phyloP scores from a whole-genome alignment of 129 eudicot genomes.

The Flaveria robusta region DNA sequence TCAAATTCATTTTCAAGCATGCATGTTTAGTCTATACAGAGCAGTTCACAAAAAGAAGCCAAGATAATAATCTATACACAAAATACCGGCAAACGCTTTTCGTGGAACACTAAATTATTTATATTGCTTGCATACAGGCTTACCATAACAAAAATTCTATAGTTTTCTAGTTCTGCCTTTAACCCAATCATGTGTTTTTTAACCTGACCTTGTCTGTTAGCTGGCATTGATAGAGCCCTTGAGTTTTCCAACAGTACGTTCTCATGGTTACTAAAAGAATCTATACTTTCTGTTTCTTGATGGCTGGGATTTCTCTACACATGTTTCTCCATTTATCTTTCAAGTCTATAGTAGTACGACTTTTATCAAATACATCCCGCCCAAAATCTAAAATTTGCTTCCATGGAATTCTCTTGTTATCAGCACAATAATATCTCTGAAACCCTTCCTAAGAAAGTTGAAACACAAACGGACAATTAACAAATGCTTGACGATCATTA shows the following conservation, averaged over 20 bases:
- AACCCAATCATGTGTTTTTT: no score
- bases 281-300: constrained; percentile 29
- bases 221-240: no score
- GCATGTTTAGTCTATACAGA: not conserved
- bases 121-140: not conserved
- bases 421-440: constrained; percentile 24
- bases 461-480: constrained; percentile 10
- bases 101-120: not conserved
- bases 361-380: constrained; percentile 43
- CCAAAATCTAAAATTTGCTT: constrained; percentile 67
- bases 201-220: no score
- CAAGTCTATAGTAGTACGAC: constrained; percentile 60
- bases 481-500: not conserved
- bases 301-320: constrained; percentile 46
- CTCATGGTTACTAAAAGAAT: not conserved
- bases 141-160: not conserved
- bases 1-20: not conserved
- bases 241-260: no score
- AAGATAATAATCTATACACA: not conserved
- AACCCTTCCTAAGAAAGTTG: constrained; percentile 61
- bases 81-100: not conserved
- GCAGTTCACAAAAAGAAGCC: not conserved
- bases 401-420: constrained; percentile 61
- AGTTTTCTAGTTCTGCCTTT: not conserved
- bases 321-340: constrained; percentile 93